These are phyloP conservation scores for Nicotiana obtusifolia DNA, from an alignment of 257 asterid species.

Conservation along the genomic window DNA sequence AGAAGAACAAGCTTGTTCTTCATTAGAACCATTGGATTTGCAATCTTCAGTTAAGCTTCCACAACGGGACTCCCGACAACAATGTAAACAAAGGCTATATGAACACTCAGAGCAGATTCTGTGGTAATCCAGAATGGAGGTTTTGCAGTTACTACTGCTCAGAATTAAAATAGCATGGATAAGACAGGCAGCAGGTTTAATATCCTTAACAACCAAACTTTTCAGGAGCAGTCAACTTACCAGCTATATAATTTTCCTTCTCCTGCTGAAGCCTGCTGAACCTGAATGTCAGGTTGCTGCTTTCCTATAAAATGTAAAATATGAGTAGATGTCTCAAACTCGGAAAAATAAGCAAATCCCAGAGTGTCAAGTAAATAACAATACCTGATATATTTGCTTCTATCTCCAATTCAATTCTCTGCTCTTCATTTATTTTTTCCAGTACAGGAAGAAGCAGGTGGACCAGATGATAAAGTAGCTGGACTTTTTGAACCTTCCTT, in stretches of 20 bases:
- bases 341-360: not conserved
- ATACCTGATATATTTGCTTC: conserved; percentile 73
- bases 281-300: conserved; percentile 41
- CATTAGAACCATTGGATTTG: conserved; percentile 36
- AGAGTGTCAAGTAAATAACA: not conserved
- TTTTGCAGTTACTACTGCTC: conserved; percentile 72
- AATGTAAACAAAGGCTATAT: conserved; percentile 74
- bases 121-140: conserved; percentile 77
- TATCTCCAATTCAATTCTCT: conserved; percentile 56
- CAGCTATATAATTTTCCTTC: conserved; percentile 42
- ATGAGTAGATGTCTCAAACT: not conserved
- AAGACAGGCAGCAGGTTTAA: conserved; percentile 16
- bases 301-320: conserved; percentile 44
- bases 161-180: conserved; percentile 25
- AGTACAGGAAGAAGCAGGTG: conserved; percentile 75
- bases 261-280: conserved; percentile 42
- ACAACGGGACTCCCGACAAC: conserved; percentile 63
- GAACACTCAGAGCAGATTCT: conserved; percentile 81
- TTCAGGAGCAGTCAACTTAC: conserved; percentile 36
- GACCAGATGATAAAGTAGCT: conserved; percentile 64
- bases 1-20: conserved; percentile 38
- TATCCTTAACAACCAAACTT: conserved; percentile 18
- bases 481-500: conserved; percentile 47
- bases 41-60: conserved; percentile 28
- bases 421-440: conserved; percentile 59